Base-by-base conservation (phyloP, 345 rosid genomes). In the Eutrema japonicum region DNA sequence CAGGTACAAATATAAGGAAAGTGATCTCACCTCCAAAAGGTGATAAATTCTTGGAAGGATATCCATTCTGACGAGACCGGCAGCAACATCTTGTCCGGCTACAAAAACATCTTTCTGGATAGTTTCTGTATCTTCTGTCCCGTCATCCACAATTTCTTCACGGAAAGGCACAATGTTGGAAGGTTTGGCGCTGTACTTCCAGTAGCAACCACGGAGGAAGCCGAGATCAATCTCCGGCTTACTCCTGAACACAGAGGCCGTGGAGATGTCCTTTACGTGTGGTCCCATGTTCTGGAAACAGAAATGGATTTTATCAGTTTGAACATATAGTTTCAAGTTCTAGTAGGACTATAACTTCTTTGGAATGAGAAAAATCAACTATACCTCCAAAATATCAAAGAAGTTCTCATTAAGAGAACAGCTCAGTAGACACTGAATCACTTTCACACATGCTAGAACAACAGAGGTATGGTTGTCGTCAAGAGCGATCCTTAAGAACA, bases 111-210 rank as follows among this genome's bases (percentile, higher is more conserved):
- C 97, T 56, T 94, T 95, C 84, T 83, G 90, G 75, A 94, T 89
- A 56, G 98, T 91, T 46, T 75, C 86, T 33, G 78, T 77, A 64
- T 79, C 91, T 81, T 85, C 87, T 49, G 78, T 73, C 62, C 80
- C 95, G 22, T 88, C 90, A 82, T 79, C 84, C 66, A 74, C 10
- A 52, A 54, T 59, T 67, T 84, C 82, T 75, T 80, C 85, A 38
- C 82, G 74, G 53, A 70, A 76, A 71, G 79, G 76, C 70, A 85
- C 78, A 61, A 94, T 74, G 61, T 88, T 94, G 71, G 95, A 87
- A 68, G 90, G 85, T 82, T 94, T 94, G n/a, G 93, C 89, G 73
- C 82, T 88, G 81, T 94, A 91, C 83, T 94, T 94, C 98, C 97
- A 91, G 78, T 82, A 91, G 60, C 96, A 91, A 81, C 93, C 95